Conservation (phyloP, 1,284 basidiomycete genomes). For the Leccinum subrobustum region DNA sequence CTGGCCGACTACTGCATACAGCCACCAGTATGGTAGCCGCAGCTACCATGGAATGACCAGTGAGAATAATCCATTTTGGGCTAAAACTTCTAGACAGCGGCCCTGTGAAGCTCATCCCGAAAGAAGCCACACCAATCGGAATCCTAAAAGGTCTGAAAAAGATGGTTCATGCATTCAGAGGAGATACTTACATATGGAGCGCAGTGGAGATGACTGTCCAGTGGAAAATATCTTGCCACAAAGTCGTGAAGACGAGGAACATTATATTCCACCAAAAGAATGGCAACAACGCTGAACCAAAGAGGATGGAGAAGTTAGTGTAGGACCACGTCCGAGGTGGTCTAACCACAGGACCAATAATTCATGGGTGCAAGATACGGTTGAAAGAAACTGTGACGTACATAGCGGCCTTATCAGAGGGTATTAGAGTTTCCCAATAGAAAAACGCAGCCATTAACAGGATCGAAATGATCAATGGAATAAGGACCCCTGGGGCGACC, state of each 20-base stretch:
- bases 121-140: constrained; percentile 41
- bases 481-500: constrained; percentile 40
- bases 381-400: constrained; percentile 13
- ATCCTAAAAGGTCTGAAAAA: constrained; percentile 33
- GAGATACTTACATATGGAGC: constrained; percentile 32
- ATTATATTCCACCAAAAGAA: constrained; percentile 39
- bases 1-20: constrained; percentile 36
- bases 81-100: constrained; percentile 37
- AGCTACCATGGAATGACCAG: constrained; percentile 38
- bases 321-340: constrained; percentile 42
- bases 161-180: background rate
- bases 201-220: constrained; percentile 36
- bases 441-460: constrained; percentile 38
- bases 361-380: background rate
- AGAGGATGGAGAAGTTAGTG: constrained; percentile 40
- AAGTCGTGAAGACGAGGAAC: constrained; percentile 31
- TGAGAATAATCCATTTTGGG: constrained; percentile 46
- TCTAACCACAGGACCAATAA: constrained; percentile 17
- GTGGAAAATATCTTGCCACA: constrained; percentile 39
- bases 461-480: constrained; percentile 40
- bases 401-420: constrained; percentile 36
- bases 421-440: constrained; percentile 38
- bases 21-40: constrained; percentile 44
- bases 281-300: constrained; percentile 38
- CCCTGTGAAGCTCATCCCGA: constrained; percentile 40